A percentile compares a stretch with the other conserved stretches of the same genome.
phyloP scores from a whole-genome alignment of 129 eudicot species.

The Apium graveolens region DNA sequence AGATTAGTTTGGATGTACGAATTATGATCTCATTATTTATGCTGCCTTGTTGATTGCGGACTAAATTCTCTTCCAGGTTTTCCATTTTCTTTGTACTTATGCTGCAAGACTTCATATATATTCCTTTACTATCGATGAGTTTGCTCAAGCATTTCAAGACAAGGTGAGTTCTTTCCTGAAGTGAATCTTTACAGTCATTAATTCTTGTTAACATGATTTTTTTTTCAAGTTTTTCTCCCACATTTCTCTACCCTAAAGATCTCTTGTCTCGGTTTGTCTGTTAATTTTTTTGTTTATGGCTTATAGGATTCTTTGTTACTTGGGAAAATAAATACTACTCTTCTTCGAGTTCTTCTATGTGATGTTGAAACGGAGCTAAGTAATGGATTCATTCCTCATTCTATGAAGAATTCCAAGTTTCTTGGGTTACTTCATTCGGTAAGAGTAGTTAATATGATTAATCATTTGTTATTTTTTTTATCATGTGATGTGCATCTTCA shows the following conservation, averaged over 20 bases:
- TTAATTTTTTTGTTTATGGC: slow-evolving; percentile 13
- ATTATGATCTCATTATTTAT: neutral
- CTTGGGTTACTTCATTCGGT: slow-evolving; percentile 64
- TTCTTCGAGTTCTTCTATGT: slow-evolving; percentile 54
- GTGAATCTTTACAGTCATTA: neutral
- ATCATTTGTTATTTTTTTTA: neutral
- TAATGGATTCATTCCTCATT: slow-evolving; percentile 32
- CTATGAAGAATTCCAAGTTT: slow-evolving; percentile 63
- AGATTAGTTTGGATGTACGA: neutral
- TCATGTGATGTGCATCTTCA: neutral
- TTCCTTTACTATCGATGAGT: slow-evolving; percentile 81
- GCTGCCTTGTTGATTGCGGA: slow-evolving; percentile 5
- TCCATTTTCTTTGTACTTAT: slow-evolving; percentile 77
- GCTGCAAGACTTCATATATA: slow-evolving; percentile 47
- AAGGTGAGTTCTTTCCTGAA: slow-evolving; percentile 42
- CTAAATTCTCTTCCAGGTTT: slow-evolving; percentile 47
- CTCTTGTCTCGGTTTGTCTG: slow-evolving; percentile 4
- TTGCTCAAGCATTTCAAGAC: slow-evolving; percentile 70
- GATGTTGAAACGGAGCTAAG: slow-evolving; percentile 64
- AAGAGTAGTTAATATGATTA: slow-evolving; percentile 10
- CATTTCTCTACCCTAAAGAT: neutral
- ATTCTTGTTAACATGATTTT: neutral
- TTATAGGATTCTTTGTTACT: slow-evolving; percentile 71
- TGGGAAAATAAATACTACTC: slow-evolving; percentile 62
- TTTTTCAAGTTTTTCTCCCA: neutral